A percentile compares a stretch with the other conserved stretches of the same genome.
These are phyloP conservation scores for Phytophthora palmivora DNA, from an alignment of 352 stramenopile species.

Conservation along the genomic window DNA sequence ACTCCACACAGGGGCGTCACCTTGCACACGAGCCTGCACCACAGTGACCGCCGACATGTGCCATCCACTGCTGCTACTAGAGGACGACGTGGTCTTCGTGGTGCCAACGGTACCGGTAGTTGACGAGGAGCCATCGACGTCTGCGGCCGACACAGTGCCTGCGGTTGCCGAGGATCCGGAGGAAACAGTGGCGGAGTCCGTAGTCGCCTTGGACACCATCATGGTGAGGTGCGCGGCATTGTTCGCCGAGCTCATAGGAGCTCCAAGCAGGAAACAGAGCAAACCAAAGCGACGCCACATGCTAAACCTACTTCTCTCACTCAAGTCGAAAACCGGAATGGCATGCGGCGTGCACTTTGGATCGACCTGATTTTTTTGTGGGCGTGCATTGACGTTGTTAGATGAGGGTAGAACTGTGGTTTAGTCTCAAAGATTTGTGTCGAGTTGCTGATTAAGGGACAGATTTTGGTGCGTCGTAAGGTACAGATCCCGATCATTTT, in stretches of 20 bases:
- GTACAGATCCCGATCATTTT: slow-evolving; percentile 27
- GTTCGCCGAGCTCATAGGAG: slow-evolving; percentile 1
- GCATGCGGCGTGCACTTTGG: neutral
- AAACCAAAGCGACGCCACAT: slow-evolving; percentile 26
- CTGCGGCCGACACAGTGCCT: slow-evolving; percentile 8
- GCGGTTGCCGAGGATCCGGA: slow-evolving; percentile 14
- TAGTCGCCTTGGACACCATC: slow-evolving; percentile 21
- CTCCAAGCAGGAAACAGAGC: slow-evolving; percentile 17
- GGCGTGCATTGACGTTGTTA: slow-evolving; percentile 3
- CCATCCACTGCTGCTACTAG: slow-evolving; percentile 22
- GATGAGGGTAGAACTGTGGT: too few species aligned
- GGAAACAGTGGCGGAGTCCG: slow-evolving; percentile 3
- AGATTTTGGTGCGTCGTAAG: too few species aligned
- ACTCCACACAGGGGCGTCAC: too few species aligned
- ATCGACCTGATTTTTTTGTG: slow-evolving; percentile 29
- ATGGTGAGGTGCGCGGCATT: slow-evolving; percentile 15
- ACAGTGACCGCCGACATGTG: slow-evolving; percentile 42
- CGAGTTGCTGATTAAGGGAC: neutral
- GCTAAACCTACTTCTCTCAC: slow-evolving; percentile 5
- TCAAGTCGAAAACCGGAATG: slow-evolving; percentile 24
- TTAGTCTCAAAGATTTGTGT: too few species aligned
- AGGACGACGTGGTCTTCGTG: slow-evolving; percentile 2
- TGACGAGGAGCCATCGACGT: slow-evolving; percentile 10
- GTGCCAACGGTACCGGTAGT: slow-evolving; percentile 6
- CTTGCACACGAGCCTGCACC: too few species aligned